Evolutionary conservation across 1,284 basidiomycete genomes (phyloP), one percentile per base, ranked within the genome.

Genomic region (Takashimella tepidaria): DNA sequence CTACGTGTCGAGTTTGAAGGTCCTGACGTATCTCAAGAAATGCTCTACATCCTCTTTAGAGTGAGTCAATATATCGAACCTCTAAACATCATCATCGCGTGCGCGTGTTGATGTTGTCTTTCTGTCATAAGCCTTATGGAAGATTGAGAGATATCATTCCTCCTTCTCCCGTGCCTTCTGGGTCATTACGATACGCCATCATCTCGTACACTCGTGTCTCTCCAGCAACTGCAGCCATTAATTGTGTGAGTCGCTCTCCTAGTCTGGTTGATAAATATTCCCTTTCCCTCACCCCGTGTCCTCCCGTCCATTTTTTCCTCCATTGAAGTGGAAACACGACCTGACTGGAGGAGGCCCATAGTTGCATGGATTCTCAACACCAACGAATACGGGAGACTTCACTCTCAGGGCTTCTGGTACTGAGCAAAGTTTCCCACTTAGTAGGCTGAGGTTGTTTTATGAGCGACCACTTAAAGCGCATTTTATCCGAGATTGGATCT

Each of bases 1-100:
- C 66, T 96, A 43, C 83, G 83, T 55, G 81, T 93, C n/a, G 77
- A 83, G 6, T 95, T 92, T 64, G 87, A 93, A 26, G 92, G 92
- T 0, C 85, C 88, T 1, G 90, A 93, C 65, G 77, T 92, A 3
- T 80, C 81, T 24, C 88, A 93, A 69, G 88, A 93, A 70, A 71
- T 79, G 1, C 50, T 69, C 49, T 68, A 73, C 49, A 69, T 64
- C 2, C 58, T 74, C 13, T 74, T 74, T 54, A 41, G 72, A 49
- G 65, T 67, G 45, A 54, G 65, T 51, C 13, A 3, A n/a, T n/a
- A n/a, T n/a, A n/a, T n/a, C n/a, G n/a, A n/a, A n/a, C n/a, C n/a
- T n/a, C n/a, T n/a, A n/a, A n/a, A n/a, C n/a, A n/a, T n/a, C n/a
- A n/a, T n/a, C n/a, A n/a, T n/a, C n/a, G n/a, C n/a, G n/a, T n/a